Base-by-base conservation (phyloP, 768 basidiomycete species). In the Chalciporus chontae region DNA sequence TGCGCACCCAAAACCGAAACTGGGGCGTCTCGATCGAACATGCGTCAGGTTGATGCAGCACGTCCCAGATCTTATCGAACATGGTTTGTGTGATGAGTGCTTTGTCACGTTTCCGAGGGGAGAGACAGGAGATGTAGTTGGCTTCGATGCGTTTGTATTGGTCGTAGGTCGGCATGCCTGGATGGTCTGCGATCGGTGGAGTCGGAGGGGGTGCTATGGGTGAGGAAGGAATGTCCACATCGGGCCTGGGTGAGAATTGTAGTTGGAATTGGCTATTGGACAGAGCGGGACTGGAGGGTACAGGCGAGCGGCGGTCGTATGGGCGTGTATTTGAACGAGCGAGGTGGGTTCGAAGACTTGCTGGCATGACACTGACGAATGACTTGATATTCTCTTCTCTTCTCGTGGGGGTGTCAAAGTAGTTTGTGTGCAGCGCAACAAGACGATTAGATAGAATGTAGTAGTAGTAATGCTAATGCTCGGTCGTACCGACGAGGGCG, bases 1-100 rank as follows among this genome's bases (percentile, higher is more conserved):
- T 87, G 59, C 87, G 82, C 11, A 82, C 87, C 88, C 88, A 90
- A 67, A 83, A 88, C 37, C 86, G 78, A 65, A 90, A 90, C 60
- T 89, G 86, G 1, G 87, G 77, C 2, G 79, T 83, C 38, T 66
- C 68, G 45, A 74, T 51, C 51, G 73, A 71, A 19, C 71, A 71
- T 23, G 71, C 65, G 1, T 76, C 72, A 6, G 81, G 79, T 47
- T 77, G 68, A 32, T 77, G 74, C 21, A 90, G 71, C 18, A 85
- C 81, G 55, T 80, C 77, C 78, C 84, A 84, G 66, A 90, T 83
- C 40, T 80, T 71, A 69, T 85, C 83, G 62, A 88, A 88, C 74
- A 84, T 73, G 27, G 68, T 68, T 58, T 83, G 84, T 11, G 80
- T 80, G 64, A 91, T 84, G 50, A 90, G 77, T 4, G 87, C 85